phyloP scores from a whole-genome alignment of 352 stramenopile genomes.

The Pythium apleroticum region DNA sequence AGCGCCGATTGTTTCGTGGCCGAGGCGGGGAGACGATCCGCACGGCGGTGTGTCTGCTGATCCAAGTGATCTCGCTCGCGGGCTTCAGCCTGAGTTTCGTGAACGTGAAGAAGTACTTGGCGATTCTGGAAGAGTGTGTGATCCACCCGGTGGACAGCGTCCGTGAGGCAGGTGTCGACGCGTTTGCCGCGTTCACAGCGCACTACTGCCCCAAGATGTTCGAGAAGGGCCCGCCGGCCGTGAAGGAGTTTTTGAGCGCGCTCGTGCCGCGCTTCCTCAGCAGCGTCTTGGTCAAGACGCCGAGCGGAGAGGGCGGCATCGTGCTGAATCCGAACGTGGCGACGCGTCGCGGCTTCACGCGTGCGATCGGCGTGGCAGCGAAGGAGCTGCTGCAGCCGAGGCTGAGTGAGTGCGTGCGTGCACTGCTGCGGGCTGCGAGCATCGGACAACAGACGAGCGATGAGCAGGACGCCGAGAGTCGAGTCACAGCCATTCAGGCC shows the following conservation, averaged over 20 bases:
- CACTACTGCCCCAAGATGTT: slow-evolving; percentile 88
- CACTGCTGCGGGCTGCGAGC: slow-evolving; percentile 45
- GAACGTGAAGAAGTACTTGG: slow-evolving; percentile 78
- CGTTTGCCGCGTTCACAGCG: slow-evolving; percentile 81
- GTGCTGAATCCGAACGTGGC: slow-evolving; percentile 86
- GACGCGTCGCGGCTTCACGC: slow-evolving; percentile 81
- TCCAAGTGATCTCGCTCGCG: slow-evolving; percentile 85
- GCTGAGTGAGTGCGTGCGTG: slow-evolving; percentile 30
- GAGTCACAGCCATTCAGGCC: slow-evolving; percentile 92
- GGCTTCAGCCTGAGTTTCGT: slow-evolving; percentile 54
- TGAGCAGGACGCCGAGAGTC: slow-evolving; percentile 93
- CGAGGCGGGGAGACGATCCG: slow-evolving; percentile 96
- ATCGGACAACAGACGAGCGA: slow-evolving; percentile 54
- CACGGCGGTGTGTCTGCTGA: slow-evolving; percentile 91
- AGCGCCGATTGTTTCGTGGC: slow-evolving; percentile 94
- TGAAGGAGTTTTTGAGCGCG: slow-evolving; percentile 47
- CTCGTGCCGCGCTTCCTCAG: slow-evolving; percentile 66
- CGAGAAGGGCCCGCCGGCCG: slow-evolving; percentile 38
- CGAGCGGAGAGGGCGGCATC: slow-evolving; percentile 5
- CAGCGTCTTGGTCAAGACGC: slow-evolving; percentile 36
- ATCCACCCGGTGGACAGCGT: slow-evolving; percentile 94
- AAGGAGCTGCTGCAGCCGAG: slow-evolving; percentile 39
- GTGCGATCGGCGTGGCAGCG: slow-evolving; percentile 41
- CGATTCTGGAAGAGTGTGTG: slow-evolving; percentile 90
- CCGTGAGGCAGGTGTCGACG: slow-evolving; percentile 84